Conservation (phyloP, 192 early-diverging fungal genomes). For the Pilobolus umbonatus region DNA sequence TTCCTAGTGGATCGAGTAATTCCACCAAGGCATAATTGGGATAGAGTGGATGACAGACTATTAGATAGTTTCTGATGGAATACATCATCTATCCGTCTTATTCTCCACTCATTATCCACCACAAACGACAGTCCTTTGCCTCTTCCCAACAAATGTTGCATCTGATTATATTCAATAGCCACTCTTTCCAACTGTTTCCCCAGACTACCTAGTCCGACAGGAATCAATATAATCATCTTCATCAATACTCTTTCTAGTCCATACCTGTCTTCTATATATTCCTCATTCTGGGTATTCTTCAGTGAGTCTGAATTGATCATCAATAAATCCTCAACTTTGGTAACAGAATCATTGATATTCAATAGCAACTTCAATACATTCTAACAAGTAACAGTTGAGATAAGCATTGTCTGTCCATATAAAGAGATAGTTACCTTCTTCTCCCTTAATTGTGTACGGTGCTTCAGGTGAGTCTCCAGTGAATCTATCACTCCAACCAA, state of each 20-base stretch:
- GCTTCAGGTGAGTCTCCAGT: conserved; percentile 55
- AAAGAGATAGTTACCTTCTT: conserved; percentile 48
- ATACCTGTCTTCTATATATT: too few species aligned
- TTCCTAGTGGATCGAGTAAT: conserved; percentile 34
- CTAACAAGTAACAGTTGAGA: conserved; percentile 18
- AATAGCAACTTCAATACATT: conserved; percentile 63
- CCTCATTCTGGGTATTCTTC: too few species aligned
- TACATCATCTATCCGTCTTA: conserved; percentile 68
- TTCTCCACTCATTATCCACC: conserved; percentile 67
- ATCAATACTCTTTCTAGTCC: neutral
- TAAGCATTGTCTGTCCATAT: neutral
- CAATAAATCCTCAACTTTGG: conserved; percentile 70
- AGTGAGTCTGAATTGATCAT: conserved; percentile 43
- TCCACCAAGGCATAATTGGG: conserved; percentile 22
- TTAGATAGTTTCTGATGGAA: conserved; percentile 55
- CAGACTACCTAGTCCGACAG: conserved; percentile 22
- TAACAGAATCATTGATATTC: conserved; percentile 71
- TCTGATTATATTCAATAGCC: conserved; percentile 81
- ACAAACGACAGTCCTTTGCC: conserved; percentile 65
- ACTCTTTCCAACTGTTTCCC: conserved; percentile 78
- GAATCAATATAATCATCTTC: neutral
- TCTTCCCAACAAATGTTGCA: conserved; percentile 66
- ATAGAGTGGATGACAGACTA: conserved; percentile 50
- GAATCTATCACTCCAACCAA: conserved; percentile 49
- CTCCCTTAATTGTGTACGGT: conserved; percentile 60